Conservation (phyloP, 2,329 filamentous ascomycete species). For the Bipolaris victoriae region DNA sequence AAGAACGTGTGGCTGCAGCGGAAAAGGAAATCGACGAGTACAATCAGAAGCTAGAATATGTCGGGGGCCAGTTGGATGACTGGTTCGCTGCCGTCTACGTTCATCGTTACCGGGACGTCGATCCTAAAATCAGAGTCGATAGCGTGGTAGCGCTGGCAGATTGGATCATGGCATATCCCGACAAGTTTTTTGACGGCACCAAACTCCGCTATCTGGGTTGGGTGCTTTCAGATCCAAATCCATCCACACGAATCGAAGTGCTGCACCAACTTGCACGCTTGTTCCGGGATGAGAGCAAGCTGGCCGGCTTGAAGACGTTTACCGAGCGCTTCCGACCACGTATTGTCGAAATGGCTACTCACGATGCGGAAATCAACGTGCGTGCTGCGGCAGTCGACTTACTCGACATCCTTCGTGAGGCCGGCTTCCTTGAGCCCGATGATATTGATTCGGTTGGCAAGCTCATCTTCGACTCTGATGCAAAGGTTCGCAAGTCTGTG, state of each 20-base stretch:
- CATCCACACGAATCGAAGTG: slow-evolving; percentile 80
- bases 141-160: slow-evolving; percentile 84
- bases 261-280: slow-evolving; percentile 81
- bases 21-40: slow-evolving; percentile 74
- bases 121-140: slow-evolving; percentile 85
- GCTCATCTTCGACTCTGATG: slow-evolving; percentile 86
- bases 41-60: slow-evolving; percentile 70
- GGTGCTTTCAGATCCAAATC: slow-evolving; percentile 84
- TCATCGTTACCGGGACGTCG: slow-evolving; percentile 93
- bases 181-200: slow-evolving; percentile 86
- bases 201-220: slow-evolving; percentile 95
- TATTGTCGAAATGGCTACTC: slow-evolving; percentile 89
- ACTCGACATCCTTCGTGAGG: slow-evolving; percentile 80
- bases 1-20: slow-evolving; percentile 75
- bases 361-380: slow-evolving; percentile 81
- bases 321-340: slow-evolving; percentile 89
- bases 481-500: slow-evolving; percentile 84
- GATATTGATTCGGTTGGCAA: slow-evolving; percentile 89
- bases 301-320: slow-evolving; percentile 80
- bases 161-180: slow-evolving; percentile 86
- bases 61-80: slow-evolving; percentile 77
- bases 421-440: slow-evolving; percentile 84
- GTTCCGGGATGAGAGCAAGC: slow-evolving; percentile 79
- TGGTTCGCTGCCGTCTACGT: slow-evolving; percentile 94
- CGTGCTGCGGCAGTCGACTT: slow-evolving; percentile 81